These are phyloP conservation scores for Triglochin maritima DNA, from an alignment of 106 monocot species.

Conservation along the genomic window DNA sequence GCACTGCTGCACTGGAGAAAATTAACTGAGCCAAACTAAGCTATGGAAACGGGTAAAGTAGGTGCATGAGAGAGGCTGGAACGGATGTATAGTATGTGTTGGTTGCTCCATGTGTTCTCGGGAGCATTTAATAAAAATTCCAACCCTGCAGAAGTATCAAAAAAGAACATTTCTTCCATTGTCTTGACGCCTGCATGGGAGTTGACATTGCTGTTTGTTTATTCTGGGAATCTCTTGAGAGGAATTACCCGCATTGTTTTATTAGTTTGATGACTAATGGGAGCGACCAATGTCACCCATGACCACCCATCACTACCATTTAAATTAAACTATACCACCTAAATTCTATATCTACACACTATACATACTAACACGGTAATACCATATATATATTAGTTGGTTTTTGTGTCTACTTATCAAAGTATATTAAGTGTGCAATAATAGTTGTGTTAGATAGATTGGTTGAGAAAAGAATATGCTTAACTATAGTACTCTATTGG, in stretches of 20 bases:
- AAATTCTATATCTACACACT: too few relatives aligned
- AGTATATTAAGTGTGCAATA: too few relatives aligned
- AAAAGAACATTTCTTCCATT: background rate
- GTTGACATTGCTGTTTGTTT: slow-evolving; percentile 6
- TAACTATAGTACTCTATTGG: too few relatives aligned
- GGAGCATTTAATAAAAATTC: background rate
- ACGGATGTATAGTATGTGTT: too few relatives aligned
- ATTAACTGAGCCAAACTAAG: background rate
- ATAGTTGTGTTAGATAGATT: too few relatives aligned
- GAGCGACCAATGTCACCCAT: too few relatives aligned
- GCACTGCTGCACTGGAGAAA: background rate
- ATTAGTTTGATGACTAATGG: background rate
- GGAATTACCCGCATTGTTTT: slow-evolving; percentile 2
- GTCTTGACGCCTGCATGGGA: slow-evolving; percentile 6
- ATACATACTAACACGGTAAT: too few relatives aligned
- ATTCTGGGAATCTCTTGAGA: slow-evolving; percentile 1
- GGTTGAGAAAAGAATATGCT: too few relatives aligned
- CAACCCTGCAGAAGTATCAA: background rate
- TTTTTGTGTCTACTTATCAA: too few relatives aligned
- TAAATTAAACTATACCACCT: too few relatives aligned
- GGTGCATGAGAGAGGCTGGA: background rate
- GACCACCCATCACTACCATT: too few relatives aligned
- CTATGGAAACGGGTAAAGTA: background rate
- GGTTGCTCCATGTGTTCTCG: background rate
- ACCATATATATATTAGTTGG: too few relatives aligned